Evolutionary conservation across 2,329 filamentous ascomycete species (phyloP).

Genomic region (Phaeoacremonium minimum): DNA sequence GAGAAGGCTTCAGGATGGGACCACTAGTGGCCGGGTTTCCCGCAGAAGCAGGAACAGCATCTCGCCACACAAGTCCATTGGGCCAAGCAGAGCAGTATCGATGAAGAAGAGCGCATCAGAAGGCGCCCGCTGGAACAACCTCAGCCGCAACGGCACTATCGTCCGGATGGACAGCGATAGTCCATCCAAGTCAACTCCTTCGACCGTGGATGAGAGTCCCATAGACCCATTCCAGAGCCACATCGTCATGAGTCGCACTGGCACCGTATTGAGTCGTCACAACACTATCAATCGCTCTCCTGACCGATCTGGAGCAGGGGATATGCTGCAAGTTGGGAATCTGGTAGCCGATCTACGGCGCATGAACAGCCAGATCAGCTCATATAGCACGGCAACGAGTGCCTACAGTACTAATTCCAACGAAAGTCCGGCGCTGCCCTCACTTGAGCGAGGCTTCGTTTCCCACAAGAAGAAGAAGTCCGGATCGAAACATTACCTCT

Average conservation of each 20-base stretch:
- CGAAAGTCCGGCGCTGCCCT: slow-evolving; percentile 26
- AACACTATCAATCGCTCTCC: slow-evolving; percentile 1
- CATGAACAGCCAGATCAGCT: slow-evolving; percentile 52
- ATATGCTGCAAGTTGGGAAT: slow-evolving; percentile 22
- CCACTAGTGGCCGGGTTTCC: slow-evolving; percentile 4
- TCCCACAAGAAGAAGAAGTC: slow-evolving; percentile 15
- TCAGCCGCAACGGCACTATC: not conserved
- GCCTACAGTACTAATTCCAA: slow-evolving; percentile 19
- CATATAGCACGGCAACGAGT: slow-evolving; percentile 34
- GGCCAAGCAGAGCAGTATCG: not conserved
- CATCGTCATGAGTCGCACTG: too few species aligned
- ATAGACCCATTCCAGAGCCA: too few species aligned
- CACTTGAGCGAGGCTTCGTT: slow-evolving; percentile 31
- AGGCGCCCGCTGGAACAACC: not conserved
- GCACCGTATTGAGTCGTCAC: too few species aligned
- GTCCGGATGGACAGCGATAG: too few species aligned
- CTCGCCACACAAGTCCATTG: slow-evolving; percentile 17
- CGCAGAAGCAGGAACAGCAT: slow-evolving; percentile 20
- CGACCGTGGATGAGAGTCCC: too few species aligned
- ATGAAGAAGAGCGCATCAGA: not conserved
- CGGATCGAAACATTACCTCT: slow-evolving; percentile 42
- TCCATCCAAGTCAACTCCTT: not conserved
- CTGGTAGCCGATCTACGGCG: slow-evolving; percentile 49
- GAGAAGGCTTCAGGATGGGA: slow-evolving; percentile 34
- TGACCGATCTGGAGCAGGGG: slow-evolving; percentile 1